phyloP scores from a whole-genome alignment of 176 grass and related monocot genomes.

The Leersia perrieri region DNA sequence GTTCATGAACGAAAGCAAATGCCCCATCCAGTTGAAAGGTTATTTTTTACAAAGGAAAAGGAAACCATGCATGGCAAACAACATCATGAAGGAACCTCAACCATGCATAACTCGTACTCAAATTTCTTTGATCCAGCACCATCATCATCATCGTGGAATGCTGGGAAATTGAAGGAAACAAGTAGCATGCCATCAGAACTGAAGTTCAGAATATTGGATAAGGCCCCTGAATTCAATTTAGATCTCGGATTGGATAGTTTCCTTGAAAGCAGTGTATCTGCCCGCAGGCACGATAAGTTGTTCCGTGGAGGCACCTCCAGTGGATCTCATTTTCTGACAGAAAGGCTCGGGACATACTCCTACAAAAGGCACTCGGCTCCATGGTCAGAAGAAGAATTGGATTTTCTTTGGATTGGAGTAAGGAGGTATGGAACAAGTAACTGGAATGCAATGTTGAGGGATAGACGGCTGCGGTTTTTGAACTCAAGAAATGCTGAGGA shows the following conservation, averaged over 20 bases:
- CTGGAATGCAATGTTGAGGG: conserved; percentile 76
- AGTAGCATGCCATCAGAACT: conserved; percentile 31
- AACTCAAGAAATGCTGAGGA: conserved; percentile 63
- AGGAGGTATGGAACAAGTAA: conserved; percentile 85
- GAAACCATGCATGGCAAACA: conserved; percentile 34
- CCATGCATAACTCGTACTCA: conserved; percentile 25
- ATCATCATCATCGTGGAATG: conserved; percentile 12
- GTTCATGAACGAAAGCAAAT: conserved; percentile 24
- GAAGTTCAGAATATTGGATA: conserved; percentile 47
- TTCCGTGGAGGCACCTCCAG: conserved; percentile 30
- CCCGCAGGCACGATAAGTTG: conserved; percentile 17
- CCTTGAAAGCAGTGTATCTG: conserved; percentile 13
- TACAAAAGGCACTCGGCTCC: conserved; percentile 42
- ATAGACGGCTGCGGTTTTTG: conserved; percentile 61
- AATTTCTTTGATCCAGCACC: conserved; percentile 44
- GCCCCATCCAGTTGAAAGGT: conserved; percentile 47
- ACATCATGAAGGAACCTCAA: conserved; percentile 35
- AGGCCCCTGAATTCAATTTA: conserved; percentile 32
- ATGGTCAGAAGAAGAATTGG: conserved; percentile 93
- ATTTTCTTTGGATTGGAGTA: conserved; percentile 98
- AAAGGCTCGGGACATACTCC: conserved; percentile 39
- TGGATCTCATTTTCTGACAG: conserved; percentile 40
- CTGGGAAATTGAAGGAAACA: conserved; percentile 32
- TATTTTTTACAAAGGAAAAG: conserved; percentile 41
- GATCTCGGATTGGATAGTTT: conserved; percentile 41